A percentile compares a stretch with the other conserved stretches of the same genome.
phyloP scores from a whole-genome alignment of 2,329 filamentous ascomycete species.

The Xylaria multiplex region DNA sequence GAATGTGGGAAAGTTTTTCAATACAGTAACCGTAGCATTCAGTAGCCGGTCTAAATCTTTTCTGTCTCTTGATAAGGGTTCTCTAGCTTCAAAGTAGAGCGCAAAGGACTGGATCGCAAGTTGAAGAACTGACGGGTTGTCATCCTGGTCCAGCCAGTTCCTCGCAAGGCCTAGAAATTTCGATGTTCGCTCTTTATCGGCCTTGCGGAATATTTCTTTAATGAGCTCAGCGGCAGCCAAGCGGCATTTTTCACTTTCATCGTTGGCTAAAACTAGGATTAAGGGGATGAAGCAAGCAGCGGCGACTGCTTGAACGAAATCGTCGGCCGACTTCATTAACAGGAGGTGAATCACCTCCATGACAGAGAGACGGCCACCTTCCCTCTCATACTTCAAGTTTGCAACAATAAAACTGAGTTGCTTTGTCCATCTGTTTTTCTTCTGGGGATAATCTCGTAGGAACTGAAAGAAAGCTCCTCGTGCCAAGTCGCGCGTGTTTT shows the following conservation, averaged over 20 bases:
- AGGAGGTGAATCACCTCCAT: constrained; percentile 91
- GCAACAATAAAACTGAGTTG: constrained; percentile 89
- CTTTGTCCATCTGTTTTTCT: constrained; percentile 86
- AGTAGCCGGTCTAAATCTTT: constrained; percentile 75
- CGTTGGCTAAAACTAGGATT: constrained; percentile 86
- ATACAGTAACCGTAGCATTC: constrained; percentile 61
- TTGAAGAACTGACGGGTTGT: constrained; percentile 75
- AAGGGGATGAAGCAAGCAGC: constrained; percentile 86
- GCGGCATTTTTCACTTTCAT: constrained; percentile 86
- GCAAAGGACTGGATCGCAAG: constrained; percentile 83
- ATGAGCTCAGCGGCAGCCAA: constrained; percentile 82
- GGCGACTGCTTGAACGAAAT: constrained; percentile 83
- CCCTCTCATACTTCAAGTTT: constrained; percentile 89
- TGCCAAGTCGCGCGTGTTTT: constrained; percentile 85
- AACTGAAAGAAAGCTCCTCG: constrained; percentile 94
- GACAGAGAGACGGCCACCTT: constrained; percentile 88
- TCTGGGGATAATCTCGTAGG: constrained; percentile 92
- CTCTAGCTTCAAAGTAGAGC: constrained; percentile 80
- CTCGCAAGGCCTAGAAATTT: constrained; percentile 77
- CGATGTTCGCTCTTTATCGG: constrained; percentile 76
- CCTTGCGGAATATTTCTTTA: constrained; percentile 81
- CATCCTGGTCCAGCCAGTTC: constrained; percentile 79
- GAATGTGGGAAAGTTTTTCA: constrained; percentile 64
- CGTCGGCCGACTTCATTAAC: constrained; percentile 84
- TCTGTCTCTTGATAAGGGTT: constrained; percentile 66